These are phyloP conservation scores for Ceratocystis alfenasii DNA, from an alignment of 2,329 filamentous ascomycete species.

Conservation along the genomic window DNA sequence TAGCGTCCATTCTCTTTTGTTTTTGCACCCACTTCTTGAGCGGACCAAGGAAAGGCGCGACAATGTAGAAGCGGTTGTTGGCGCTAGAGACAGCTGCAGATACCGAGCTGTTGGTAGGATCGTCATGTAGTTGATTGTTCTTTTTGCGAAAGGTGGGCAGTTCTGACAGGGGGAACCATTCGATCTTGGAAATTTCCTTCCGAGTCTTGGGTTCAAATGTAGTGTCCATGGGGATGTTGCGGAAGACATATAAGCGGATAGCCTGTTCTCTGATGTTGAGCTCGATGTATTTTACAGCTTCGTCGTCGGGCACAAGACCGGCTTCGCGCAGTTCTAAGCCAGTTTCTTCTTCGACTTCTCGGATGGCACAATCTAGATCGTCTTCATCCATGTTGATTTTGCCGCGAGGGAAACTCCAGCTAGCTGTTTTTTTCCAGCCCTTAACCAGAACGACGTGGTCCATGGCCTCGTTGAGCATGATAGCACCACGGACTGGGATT, in stretches of 20 bases:
- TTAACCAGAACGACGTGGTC: constrained; percentile 87
- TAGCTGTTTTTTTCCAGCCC: constrained; percentile 93
- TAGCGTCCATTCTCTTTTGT: constrained; percentile 45
- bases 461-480: constrained; percentile 88
- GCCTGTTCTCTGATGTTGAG: constrained; percentile 87
- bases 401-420: constrained; percentile 91
- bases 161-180: constrained; percentile 86
- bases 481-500: constrained; percentile 86
- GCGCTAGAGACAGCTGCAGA: constrained; percentile 32
- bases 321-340: constrained; percentile 70
- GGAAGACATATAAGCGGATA: constrained; percentile 83
- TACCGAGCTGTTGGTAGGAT: constrained; percentile 25
- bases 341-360: constrained; percentile 94
- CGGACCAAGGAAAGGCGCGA: constrained; percentile 76
- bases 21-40: constrained; percentile 84
- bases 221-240: constrained; percentile 75
- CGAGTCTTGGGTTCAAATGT: constrained; percentile 80
- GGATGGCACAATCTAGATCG: constrained; percentile 82
- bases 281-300: constrained; percentile 70
- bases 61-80: constrained; percentile 95
- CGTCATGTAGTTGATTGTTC: constrained; percentile 28
- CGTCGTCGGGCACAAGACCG: constrained; percentile 60
- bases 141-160: constrained; percentile 72
- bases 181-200: constrained; percentile 94
- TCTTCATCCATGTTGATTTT: constrained; percentile 98